phyloP scores from a whole-genome alignment of 768 basidiomycete genomes.

The Trametes meyenii region DNA sequence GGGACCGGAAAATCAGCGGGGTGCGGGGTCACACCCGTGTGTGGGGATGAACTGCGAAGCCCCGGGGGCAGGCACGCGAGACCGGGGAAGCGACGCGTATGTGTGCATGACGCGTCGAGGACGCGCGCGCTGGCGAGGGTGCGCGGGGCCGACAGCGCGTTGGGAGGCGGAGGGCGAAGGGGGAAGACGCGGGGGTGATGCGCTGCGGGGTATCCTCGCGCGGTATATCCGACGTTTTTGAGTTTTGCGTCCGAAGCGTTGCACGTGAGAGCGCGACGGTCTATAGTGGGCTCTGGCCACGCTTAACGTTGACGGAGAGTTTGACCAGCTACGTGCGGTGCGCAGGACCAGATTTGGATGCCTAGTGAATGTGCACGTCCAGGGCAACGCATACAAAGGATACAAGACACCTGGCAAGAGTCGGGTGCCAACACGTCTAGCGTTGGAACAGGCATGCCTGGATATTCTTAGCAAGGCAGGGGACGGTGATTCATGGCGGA shows the following conservation, averaged over 20 bases:
- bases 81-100: not conserved
- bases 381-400: not conserved
- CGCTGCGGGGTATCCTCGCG: slow-evolving; percentile 23
- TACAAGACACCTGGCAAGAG: too few relatives aligned
- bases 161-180: not conserved
- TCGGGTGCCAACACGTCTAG: not conserved
- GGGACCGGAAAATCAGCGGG: slow-evolving; percentile 20
- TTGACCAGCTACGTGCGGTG: not conserved
- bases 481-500: not conserved
- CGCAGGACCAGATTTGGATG: not conserved
- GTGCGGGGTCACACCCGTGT: slow-evolving; percentile 19
- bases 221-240: slow-evolving; percentile 22
- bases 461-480: not conserved
- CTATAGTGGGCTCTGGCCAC: not conserved
- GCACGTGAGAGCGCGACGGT: slow-evolving; percentile 1
- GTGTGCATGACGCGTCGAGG: slow-evolving; percentile 13
- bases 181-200: slow-evolving; percentile 6
- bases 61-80: slow-evolving; percentile 13
- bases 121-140: not conserved
- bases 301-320: not conserved
- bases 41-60: slow-evolving; percentile 18
- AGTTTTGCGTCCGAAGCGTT: not conserved
- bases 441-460: not conserved
- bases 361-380: not conserved
- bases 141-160: not conserved